Evolutionary conservation across 2,329 filamentous ascomycete genomes (phyloP).

Genomic region (Rhynchosporium graminicola): DNA sequence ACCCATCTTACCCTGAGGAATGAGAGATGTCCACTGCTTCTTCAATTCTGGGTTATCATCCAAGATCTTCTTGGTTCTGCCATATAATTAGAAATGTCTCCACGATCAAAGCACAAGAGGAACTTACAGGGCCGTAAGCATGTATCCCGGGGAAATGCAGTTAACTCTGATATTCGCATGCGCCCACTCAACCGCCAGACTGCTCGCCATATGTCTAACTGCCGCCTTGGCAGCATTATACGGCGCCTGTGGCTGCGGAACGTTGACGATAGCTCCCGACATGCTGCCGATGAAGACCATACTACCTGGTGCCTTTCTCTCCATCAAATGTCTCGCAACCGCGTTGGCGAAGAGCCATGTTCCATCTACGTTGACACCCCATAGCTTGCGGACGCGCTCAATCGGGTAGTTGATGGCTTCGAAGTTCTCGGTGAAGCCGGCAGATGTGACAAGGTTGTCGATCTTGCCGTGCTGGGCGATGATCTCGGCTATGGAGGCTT

Average conservation of each 20-base stretch:
- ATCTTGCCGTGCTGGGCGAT: slow-evolving; percentile 75
- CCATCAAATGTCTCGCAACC: slow-evolving; percentile 87
- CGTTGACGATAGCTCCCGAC: slow-evolving; percentile 91
- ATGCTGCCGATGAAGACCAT: slow-evolving; percentile 97
- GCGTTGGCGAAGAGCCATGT: slow-evolving; percentile 86
- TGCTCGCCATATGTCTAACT: slow-evolving; percentile 82
- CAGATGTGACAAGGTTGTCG: slow-evolving; percentile 92
- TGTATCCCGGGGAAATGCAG: slow-evolving; percentile 93
- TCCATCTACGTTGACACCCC: slow-evolving; percentile 90
- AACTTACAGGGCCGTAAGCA: slow-evolving; percentile 87
- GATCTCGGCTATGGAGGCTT: slow-evolving; percentile 69
- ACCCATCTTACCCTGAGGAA: slow-evolving; percentile 93
- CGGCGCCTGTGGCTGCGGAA: slow-evolving; percentile 88
- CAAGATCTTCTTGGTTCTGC: slow-evolving; percentile 89
- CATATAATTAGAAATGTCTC: background rate
- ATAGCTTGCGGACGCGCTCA: slow-evolving; percentile 89
- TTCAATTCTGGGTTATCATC: slow-evolving; percentile 90
- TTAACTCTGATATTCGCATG: slow-evolving; percentile 86
- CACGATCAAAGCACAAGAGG: background rate
- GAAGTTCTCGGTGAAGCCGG: slow-evolving; percentile 95
- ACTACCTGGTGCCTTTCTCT: slow-evolving; percentile 74
- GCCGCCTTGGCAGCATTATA: slow-evolving; percentile 95
- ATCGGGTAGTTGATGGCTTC: slow-evolving; percentile 88
- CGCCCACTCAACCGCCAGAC: slow-evolving; percentile 93
- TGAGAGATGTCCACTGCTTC: slow-evolving; percentile 86